A percentile compares a stretch with the other conserved stretches of the same genome.
Evolutionary conservation across 306 rosid species (phyloP).

Genomic region (Hippophae tibetana): DNA sequence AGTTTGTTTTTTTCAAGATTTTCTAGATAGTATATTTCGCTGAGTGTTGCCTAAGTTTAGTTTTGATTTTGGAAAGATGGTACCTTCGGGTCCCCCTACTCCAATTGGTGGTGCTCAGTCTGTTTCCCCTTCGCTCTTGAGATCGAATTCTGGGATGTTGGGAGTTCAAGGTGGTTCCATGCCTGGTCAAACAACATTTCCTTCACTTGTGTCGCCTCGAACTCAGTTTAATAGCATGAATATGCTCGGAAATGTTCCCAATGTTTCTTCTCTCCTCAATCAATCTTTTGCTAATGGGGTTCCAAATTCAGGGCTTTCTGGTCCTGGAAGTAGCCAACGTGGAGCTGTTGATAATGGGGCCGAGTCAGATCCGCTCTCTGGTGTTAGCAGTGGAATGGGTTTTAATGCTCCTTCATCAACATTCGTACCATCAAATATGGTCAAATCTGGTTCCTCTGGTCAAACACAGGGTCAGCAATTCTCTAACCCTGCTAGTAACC

Average conservation of each 20-base stretch:
- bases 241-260: constrained; percentile 70
- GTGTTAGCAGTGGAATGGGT: constrained; percentile 63
- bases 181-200: constrained; percentile 60
- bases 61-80: constrained; percentile 47
- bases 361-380: constrained; percentile 62
- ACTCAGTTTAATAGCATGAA: constrained; percentile 61
- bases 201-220: constrained; percentile 70
- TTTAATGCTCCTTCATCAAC: constrained; percentile 46
- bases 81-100: constrained; percentile 81
- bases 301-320: constrained; percentile 59
- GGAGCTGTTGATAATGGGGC: constrained; percentile 64
- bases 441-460: constrained; percentile 53
- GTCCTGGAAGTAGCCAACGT: constrained; percentile 68
- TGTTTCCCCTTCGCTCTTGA: constrained; percentile 66
- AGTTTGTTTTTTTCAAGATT: constrained; percentile 33
- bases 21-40: constrained; percentile 33
- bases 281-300: constrained; percentile 69
- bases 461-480: constrained; percentile 81
- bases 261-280: constrained; percentile 68
- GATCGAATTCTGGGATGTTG: constrained; percentile 79
- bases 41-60: constrained; percentile 27
- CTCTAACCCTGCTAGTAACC: constrained; percentile 58
- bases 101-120: constrained; percentile 84
- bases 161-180: constrained; percentile 77
- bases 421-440: constrained; percentile 55